These are phyloP conservation scores for Sparassis latifolia DNA, from an alignment of 1,284 basidiomycete genomes.

Conservation along the genomic window DNA sequence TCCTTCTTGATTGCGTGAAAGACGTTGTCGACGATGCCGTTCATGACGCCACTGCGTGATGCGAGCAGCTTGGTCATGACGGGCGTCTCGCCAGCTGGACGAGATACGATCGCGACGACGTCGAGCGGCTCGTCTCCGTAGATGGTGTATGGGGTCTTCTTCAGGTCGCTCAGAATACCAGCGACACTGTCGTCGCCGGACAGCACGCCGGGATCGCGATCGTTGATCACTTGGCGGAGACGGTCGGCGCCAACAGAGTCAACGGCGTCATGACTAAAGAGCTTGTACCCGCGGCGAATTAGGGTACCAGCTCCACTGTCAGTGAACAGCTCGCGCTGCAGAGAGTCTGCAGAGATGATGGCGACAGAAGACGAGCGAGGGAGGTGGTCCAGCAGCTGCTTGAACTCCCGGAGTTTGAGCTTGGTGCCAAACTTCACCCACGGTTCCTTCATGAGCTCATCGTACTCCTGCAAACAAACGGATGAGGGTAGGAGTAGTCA, in stretches of 20 bases:
- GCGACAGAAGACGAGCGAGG: conserved; percentile 97
- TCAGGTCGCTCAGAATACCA: conserved; percentile 80
- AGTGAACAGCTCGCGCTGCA: conserved; percentile 99
- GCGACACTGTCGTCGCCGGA: conserved; percentile 85
- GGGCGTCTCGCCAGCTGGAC: conserved; percentile 85
- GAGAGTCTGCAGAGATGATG: conserved; percentile 89
- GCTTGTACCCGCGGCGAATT: conserved; percentile 96
- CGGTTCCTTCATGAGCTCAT: conserved; percentile 94
- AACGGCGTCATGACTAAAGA: conserved; percentile 83
- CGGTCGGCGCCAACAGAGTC: conserved; percentile 88
- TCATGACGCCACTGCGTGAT: conserved; percentile 85
- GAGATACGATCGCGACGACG: conserved; percentile 90
- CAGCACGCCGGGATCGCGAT: conserved; percentile 90
- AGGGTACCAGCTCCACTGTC: conserved; percentile 97
- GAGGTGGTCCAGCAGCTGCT: conserved; percentile 96
- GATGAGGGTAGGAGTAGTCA: no score
- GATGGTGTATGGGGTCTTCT: conserved; percentile 83
- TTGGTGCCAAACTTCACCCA: conserved; percentile 99
- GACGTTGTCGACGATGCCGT: conserved; percentile 95
- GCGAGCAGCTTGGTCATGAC: conserved; percentile 92
- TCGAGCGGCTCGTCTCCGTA: conserved; percentile 98
- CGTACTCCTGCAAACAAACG: conserved; percentile 70
- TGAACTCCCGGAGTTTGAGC: conserved; percentile 98
- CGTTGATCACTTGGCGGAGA: conserved; percentile 87
- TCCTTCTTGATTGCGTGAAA: conserved; percentile 95